phyloP scores from a whole-genome alignment of 306 rosid genomes.

The Cajanus cajan region DNA sequence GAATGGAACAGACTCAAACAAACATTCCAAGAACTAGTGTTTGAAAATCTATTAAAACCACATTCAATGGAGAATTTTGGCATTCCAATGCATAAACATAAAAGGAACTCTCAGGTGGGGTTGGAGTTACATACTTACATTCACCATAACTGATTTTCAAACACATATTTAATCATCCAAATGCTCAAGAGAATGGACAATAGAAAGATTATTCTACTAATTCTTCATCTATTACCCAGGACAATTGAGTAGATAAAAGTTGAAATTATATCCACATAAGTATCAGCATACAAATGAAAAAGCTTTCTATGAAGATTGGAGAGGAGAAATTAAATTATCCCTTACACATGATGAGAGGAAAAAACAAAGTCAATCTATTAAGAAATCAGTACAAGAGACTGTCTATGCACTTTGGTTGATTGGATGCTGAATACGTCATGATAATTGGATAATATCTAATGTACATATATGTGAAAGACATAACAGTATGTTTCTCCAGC shows the following conservation, averaged over 20 bases:
- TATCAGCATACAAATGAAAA: background rate
- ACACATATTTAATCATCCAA: background rate
- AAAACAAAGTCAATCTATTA: conserved; percentile 7
- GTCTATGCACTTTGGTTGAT: background rate
- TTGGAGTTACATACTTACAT: too few species aligned
- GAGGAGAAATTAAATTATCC: background rate
- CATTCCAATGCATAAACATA: too few species aligned
- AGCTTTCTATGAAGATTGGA: background rate
- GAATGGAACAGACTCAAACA: background rate
- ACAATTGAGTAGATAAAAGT: background rate
- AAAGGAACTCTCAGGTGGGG: too few species aligned
- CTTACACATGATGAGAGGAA: background rate
- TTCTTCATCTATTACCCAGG: background rate
- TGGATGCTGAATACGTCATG: background rate
- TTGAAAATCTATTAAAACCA: too few species aligned
- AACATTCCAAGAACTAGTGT: background rate
- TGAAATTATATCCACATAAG: background rate
- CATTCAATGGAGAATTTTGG: too few species aligned
- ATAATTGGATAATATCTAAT: background rate
- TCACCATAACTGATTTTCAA: too few species aligned
- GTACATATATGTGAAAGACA: background rate
- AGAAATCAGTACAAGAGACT: background rate
- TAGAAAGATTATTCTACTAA: background rate
- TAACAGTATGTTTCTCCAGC: background rate
- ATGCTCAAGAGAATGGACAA: background rate